Evolutionary conservation across 2,329 filamentous ascomycete species (phyloP).

Genomic region (Epichloe brachyelytri): DNA sequence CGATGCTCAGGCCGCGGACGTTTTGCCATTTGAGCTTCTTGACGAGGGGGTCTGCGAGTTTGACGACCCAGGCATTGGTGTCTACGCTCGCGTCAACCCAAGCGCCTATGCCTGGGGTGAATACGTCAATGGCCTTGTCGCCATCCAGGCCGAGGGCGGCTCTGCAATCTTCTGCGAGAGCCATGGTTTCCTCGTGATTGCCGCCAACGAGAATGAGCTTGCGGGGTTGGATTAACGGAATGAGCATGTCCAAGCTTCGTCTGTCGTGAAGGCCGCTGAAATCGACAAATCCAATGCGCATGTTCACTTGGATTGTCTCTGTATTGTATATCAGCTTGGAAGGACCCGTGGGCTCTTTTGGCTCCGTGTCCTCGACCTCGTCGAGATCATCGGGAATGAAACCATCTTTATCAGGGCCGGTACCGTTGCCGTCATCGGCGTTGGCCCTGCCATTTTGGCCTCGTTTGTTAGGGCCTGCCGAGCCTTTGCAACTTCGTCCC

Average conservation of each 20-base stretch:
- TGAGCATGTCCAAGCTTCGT: slow-evolving; percentile 84
- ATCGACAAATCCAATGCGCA: slow-evolving; percentile 78
- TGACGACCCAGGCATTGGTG: slow-evolving; percentile 94
- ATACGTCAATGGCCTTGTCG: slow-evolving; percentile 53
- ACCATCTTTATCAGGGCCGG: slow-evolving; percentile 22
- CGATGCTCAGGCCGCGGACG: slow-evolving; percentile 77
- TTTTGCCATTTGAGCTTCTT: slow-evolving; percentile 90
- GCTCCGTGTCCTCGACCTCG: slow-evolving; percentile 41
- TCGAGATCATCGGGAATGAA: slow-evolving; percentile 42
- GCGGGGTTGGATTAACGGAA: slow-evolving; percentile 83
- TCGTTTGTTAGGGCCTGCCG: slow-evolving; percentile 42
- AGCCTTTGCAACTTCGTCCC: slow-evolving; percentile 52
- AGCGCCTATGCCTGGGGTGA: slow-evolving; percentile 63
- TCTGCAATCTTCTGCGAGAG: slow-evolving; percentile 68
- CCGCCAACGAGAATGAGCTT: slow-evolving; percentile 91
- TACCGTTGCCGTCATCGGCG: slow-evolving; percentile 33
- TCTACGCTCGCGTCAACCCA: slow-evolving; percentile 85
- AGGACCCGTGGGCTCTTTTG: slow-evolving; percentile 46
- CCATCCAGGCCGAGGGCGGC: slow-evolving; percentile 44
- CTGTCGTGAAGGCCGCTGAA: slow-evolving; percentile 89
- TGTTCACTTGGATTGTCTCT: slow-evolving; percentile 52
- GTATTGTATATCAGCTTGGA: slow-evolving; percentile 59
- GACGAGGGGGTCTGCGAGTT: slow-evolving; percentile 71
- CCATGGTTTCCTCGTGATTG: slow-evolving; percentile 60
- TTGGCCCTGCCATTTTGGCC: slow-evolving; percentile 32